These are phyloP conservation scores for Salix caprea DNA, from an alignment of 345 rosid genomes.

Conservation along the genomic window DNA sequence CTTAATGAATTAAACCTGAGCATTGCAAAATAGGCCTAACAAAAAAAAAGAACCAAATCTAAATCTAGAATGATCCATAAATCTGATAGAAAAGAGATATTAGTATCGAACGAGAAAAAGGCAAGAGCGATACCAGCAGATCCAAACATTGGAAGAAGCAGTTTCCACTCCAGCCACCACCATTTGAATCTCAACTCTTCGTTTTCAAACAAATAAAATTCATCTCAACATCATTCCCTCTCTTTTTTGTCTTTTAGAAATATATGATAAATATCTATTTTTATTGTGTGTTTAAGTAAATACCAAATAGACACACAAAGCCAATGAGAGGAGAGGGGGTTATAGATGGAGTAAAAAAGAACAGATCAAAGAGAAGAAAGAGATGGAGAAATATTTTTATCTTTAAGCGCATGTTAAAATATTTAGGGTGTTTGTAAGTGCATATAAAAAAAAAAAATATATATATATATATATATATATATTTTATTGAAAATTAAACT, in stretches of 20 bases:
- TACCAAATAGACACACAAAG: slow-evolving; percentile 6
- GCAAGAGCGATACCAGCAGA: slow-evolving; percentile 33
- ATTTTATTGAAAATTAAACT: too few species aligned
- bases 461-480: too few species aligned
- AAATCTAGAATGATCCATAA: background rate
- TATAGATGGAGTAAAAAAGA: background rate
- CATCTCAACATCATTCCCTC: background rate
- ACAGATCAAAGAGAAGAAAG: background rate
- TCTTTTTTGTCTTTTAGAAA: background rate
- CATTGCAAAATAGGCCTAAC: background rate
- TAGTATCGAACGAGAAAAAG: background rate
- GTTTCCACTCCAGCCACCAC: slow-evolving; percentile 9
- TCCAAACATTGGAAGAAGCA: slow-evolving; percentile 30
- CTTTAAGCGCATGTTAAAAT: too few species aligned
- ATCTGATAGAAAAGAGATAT: background rate
- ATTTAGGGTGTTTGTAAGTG: background rate
- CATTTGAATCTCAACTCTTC: slow-evolving; percentile 33
- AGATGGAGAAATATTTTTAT: background rate
- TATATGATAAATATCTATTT: background rate
- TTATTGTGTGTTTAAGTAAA: background rate
- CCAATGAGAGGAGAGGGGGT: background rate
- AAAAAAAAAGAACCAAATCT: background rate
- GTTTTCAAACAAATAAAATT: background rate
- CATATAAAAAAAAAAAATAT: too few species aligned
- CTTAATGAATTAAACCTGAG: background rate